phyloP scores from a whole-genome alignment of 140 eudicot species.

The Cichorium intybus region DNA sequence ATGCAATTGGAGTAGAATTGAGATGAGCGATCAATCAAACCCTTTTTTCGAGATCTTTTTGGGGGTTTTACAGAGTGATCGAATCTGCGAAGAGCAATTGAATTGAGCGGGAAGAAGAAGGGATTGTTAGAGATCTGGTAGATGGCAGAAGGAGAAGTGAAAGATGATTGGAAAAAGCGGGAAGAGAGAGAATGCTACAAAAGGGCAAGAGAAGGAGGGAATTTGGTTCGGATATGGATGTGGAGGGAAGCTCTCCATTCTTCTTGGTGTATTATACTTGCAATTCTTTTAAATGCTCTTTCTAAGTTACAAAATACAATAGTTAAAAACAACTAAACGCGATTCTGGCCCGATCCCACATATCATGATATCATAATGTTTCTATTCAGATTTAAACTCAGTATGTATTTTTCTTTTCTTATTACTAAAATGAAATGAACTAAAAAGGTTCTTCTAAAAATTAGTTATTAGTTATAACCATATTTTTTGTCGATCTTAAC shows the following conservation, averaged over 20 bases:
- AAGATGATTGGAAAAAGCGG: constrained; percentile 35
- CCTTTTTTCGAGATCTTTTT: constrained; percentile 9
- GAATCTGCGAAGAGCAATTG: constrained; percentile 8
- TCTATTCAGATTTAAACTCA: background rate
- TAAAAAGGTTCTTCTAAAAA: too few species aligned
- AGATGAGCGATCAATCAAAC: constrained; percentile 1
- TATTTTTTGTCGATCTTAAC: too few species aligned
- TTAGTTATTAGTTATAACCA: too few species aligned
- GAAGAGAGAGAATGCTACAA: constrained; percentile 40
- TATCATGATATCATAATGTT: background rate
- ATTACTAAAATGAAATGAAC: too few species aligned
- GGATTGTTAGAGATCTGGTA: constrained; percentile 36
- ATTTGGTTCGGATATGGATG: constrained; percentile 95
- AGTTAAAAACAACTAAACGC: background rate
- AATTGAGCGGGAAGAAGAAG: constrained; percentile 27
- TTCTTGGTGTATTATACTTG: background rate
- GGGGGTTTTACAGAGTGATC: constrained; percentile 27
- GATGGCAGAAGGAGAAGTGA: constrained; percentile 23
- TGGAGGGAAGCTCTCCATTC: constrained; percentile 73
- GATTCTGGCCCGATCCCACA: background rate
- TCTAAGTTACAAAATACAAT: background rate
- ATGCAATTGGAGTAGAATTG: constrained; percentile 5
- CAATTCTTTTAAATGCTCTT: constrained; percentile 1
- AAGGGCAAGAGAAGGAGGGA: constrained; percentile 54
- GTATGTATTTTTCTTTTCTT: background rate